phyloP scores from a whole-genome alignment of 805 yeast genomes.

The Saturnispora ahearnii region DNA sequence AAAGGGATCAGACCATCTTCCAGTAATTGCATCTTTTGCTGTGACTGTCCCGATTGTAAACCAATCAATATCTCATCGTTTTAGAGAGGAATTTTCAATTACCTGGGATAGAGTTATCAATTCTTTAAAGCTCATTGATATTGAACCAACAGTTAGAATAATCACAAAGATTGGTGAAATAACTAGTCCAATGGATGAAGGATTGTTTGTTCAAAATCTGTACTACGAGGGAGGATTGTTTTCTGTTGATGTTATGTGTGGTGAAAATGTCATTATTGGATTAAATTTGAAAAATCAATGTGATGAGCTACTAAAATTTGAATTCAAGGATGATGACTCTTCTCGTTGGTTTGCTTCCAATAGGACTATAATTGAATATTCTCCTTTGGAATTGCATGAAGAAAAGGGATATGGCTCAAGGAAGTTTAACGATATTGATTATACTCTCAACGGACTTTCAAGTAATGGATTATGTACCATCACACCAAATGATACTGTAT shows the following conservation, averaged over 20 bases:
- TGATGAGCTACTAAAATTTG: constrained; percentile 31
- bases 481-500: constrained; percentile 1
- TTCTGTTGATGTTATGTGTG: constrained; percentile 4
- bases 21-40: constrained; percentile 36
- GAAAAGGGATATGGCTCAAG: constrained; percentile 8
- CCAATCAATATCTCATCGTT: constrained; percentile 28
- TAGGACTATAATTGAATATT: constrained; percentile 8
- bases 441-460: neutral
- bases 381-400: neutral
- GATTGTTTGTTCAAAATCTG: neutral
- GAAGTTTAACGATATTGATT: constrained; percentile 3
- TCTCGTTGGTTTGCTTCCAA: constrained; percentile 15
- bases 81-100: constrained; percentile 27
- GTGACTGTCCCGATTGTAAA: constrained; percentile 31
- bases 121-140: constrained; percentile 31
- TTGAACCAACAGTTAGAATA: constrained; percentile 21
- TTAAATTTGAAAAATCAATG: constrained; percentile 30
- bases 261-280: constrained; percentile 10
- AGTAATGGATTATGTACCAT: neutral
- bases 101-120: constrained; percentile 19
- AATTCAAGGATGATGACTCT: constrained; percentile 27
- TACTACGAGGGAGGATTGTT: neutral
- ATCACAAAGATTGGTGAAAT: constrained; percentile 2
- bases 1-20: constrained; percentile 45
- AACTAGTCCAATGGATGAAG: neutral